Base-by-base conservation (phyloP, 2,329 filamentous ascomycete genomes). In the Clarireedia paspali region DNA sequence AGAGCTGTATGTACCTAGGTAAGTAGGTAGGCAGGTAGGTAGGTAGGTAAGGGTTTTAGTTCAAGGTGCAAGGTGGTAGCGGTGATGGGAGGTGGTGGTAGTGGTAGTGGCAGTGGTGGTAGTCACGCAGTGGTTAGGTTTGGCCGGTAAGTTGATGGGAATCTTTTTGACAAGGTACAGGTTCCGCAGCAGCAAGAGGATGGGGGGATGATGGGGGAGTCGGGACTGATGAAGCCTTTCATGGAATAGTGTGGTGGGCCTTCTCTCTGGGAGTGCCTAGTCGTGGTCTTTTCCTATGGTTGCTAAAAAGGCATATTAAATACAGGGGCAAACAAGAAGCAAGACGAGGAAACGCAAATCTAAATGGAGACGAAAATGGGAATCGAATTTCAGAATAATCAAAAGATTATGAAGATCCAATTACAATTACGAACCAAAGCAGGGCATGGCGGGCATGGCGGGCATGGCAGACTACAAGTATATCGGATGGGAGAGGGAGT, bases 1-100 rank as follows among this genome's bases (percentile, higher is more conserved):
- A 42, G 44, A 48, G 57, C 42, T 55, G 57, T 51, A 56, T 56
- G 57, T 52, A 47, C 44, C 24, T 51, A 42, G 49, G 30, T 23
- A 47, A 45, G 53, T 42, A 24, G 17, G 20, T 38, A 15, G 34
- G 57, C 49, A 47, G 38, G n/a, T 51, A 42, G 49, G 30, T 23
- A 47, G 45, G 53, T 42, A 24, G 42, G 42, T 23, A 6, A 23
- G 42, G 20, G 23, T 23, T 23, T 42, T 46, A 17, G 17, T 6
- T 23, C 20, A 46, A 46, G 42, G 42, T 46, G 23, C 12, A 20
- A 23, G 6, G 42, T 46, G 17, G n/a, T 24, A 23, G 42, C 42
- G 23, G n/a, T 49, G 15, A 42, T 38, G 51, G 50, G 27, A 47
- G 39, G 50, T 47, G 34, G 26, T 47, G 42, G 27, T 53, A 36